These are phyloP conservation scores for Euclidium syriacum DNA, from an alignment of 345 rosid species.

Conservation along the genomic window DNA sequence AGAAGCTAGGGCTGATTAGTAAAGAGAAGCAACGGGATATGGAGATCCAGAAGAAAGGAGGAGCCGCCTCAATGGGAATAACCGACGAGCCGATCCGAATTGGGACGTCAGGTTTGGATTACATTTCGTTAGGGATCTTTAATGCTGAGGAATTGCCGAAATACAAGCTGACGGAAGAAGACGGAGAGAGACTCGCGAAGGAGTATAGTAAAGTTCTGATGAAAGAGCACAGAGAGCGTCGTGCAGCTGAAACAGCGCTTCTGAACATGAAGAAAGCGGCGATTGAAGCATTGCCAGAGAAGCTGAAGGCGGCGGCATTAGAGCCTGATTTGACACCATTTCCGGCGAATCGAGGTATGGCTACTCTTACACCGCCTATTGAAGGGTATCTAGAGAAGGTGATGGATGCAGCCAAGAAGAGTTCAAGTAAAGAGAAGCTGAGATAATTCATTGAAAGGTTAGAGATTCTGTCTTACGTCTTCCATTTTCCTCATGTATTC, in stretches of 20 bases:
- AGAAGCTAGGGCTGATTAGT: conserved; percentile 78
- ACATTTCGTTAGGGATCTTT: conserved; percentile 72
- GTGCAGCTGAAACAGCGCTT: conserved; percentile 65
- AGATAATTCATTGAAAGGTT: conserved; percentile 46
- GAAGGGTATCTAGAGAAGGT: conserved; percentile 88
- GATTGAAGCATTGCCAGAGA: conserved; percentile 79
- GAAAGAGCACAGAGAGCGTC: conserved; percentile 76
- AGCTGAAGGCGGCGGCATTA: conserved; percentile 63
- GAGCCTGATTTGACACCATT: conserved; percentile 80
- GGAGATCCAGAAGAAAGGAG: conserved; percentile 76
- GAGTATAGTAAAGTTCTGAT: conserved; percentile 84
- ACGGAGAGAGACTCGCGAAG: conserved; percentile 75
- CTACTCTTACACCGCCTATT: conserved; percentile 91
- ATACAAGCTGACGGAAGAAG: conserved; percentile 78
- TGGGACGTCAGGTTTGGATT: conserved; percentile 79
- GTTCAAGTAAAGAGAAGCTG: conserved; percentile 65
- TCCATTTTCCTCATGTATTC: not conserved
- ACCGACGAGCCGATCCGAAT: conserved; percentile 66
- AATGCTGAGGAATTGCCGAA: conserved; percentile 69
- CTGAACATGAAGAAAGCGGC: conserved; percentile 76
- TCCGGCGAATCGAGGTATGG: conserved; percentile 73
- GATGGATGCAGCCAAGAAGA: conserved; percentile 67
- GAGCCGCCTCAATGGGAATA: conserved; percentile 60
- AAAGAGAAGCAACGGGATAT: conserved; percentile 70
- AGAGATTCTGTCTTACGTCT: not conserved